Conservation (phyloP, 2,329 filamentous ascomycete species). For the Incumbomyces lentus region DNA sequence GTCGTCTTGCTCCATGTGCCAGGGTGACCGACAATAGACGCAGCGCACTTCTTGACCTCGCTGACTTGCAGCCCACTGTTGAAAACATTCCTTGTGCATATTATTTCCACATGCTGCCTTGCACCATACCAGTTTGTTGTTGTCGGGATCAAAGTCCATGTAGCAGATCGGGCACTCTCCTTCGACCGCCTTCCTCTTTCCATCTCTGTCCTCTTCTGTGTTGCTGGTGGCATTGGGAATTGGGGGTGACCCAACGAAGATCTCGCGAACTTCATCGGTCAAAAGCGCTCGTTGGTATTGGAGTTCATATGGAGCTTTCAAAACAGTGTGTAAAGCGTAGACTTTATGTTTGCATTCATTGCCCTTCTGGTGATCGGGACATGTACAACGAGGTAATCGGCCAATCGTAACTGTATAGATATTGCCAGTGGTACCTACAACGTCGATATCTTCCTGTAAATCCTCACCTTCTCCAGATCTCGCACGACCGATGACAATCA, state of each 20-base stretch:
- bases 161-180: conserved; percentile 56
- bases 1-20: conserved; percentile 27
- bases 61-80: conserved; percentile 39
- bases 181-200: conserved; percentile 48
- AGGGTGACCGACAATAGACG: conserved; percentile 36
- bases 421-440: conserved; percentile 53
- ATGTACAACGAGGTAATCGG: conserved; percentile 44
- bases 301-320: conserved; percentile 46
- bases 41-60: conserved; percentile 29
- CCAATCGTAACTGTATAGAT: conserved; percentile 47
- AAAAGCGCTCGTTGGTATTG: conserved; percentile 52
- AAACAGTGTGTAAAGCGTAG: conserved; percentile 40
- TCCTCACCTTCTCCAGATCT: conserved; percentile 33
- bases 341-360: conserved; percentile 51
- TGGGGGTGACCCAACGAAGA: conserved; percentile 44
- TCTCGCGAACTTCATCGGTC: conserved; percentile 46
- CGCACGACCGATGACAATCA: conserved; percentile 47
- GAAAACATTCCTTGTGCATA: conserved; percentile 48
- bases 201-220: conserved; percentile 25
- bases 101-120: conserved; percentile 53
- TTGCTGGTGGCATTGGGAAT: conserved; percentile 31
- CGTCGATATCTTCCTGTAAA: conserved; percentile 42
- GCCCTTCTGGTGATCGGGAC: conserved; percentile 44
- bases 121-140: conserved; percentile 47
- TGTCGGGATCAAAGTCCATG: conserved; percentile 40